Base-by-base conservation (phyloP, 2,329 filamentous ascomycete species). In the Nothopassalora personata region DNA sequence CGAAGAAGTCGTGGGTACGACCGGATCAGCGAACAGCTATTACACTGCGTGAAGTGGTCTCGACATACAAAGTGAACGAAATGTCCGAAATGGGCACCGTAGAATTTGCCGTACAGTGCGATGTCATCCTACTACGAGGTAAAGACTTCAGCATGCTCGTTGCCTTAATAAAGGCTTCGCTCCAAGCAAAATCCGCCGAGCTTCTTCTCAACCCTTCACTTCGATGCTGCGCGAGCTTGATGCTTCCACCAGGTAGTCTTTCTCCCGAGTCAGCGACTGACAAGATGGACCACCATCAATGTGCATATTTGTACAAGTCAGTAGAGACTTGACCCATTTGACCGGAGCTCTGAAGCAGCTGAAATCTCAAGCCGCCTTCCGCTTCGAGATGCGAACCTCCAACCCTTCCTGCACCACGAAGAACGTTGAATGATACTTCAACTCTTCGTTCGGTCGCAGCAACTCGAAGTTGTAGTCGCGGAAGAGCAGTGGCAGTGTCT, bases 331-430 rank as follows among this genome's bases (percentile, higher is more conserved):
- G 23, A 23, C 23, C 2, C 2, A 23, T 3, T 23, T 23, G 23
- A 3, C 23, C 23, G 23, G 23, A 23, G 23, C 23, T 23, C 23
- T 23, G 23, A 3, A 23, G 5, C n/a, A n/a, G 15, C 15, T 15
- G n/a, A 43, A 18, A 15, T n/a, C 39, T 43, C 39, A 43, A 3
- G 18, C 3, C n/a, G 18, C 39, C 13, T 34, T 47, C 71, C 72
- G 61, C 74, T 74, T 58, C 81, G 74, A 65, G 75, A 81, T 51
- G 9, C 60, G 60, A 23, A 84, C 81, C 51, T 83, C 76, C 60
- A 85, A 66, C 0, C 83, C 82, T 53, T 79, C 75, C 68, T 85
- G 83, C 9, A 84, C 81, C 9, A 85, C 82, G 65, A 86, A 85
- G 70, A 84, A 85, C 3, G 81, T 83, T 19, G 81, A 78, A 56